Evolutionary conservation across 2,329 filamentous ascomycete genomes (phyloP).

Genomic region (Colletotrichum nymphaeae): DNA sequence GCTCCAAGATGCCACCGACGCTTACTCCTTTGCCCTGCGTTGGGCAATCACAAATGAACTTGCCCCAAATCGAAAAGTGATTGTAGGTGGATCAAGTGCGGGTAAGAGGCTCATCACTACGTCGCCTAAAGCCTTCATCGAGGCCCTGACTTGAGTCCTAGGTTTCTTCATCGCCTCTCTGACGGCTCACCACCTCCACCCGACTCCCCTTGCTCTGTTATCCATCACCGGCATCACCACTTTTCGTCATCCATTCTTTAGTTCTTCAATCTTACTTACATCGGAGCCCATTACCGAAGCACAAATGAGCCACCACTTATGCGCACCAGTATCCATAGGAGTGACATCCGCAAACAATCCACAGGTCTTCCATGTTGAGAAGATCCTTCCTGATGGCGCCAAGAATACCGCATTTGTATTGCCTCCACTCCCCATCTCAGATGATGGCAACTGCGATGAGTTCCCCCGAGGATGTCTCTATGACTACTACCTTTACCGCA

Average conservation of each 20-base stretch:
- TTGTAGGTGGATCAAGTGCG: slow-evolving; percentile 48
- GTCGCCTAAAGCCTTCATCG: background rate
- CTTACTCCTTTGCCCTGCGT: slow-evolving; percentile 44
- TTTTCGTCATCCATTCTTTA: slow-evolving; percentile 50
- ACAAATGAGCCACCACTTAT: slow-evolving; percentile 40
- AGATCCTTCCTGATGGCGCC: slow-evolving; percentile 41
- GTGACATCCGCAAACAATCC: slow-evolving; percentile 34
- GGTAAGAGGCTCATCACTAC: slow-evolving; percentile 37
- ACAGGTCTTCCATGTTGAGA: slow-evolving; percentile 40
- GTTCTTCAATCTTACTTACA: slow-evolving; percentile 45
- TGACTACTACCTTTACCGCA: slow-evolving; percentile 48
- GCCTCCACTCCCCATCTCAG: background rate
- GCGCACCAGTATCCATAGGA: slow-evolving; percentile 41
- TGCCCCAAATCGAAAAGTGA: slow-evolving; percentile 39
- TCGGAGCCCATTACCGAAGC: slow-evolving; percentile 41
- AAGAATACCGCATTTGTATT: slow-evolving; percentile 37
- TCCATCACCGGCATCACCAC: slow-evolving; percentile 50
- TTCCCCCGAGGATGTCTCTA: slow-evolving; percentile 42
- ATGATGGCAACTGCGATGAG: slow-evolving; percentile 1
- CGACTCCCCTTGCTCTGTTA: slow-evolving; percentile 46
- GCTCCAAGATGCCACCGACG: slow-evolving; percentile 44
- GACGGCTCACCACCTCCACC: slow-evolving; percentile 43
- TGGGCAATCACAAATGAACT: slow-evolving; percentile 31
- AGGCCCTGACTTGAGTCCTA: slow-evolving; percentile 16
- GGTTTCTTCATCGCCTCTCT: slow-evolving; percentile 47